Percentiles rank a stretch among this genome's conserved stretches.
These are phyloP conservation scores for Penicillium sp. DNA, from an alignment of 2,329 filamentous ascomycete species.

Conservation along the genomic window DNA sequence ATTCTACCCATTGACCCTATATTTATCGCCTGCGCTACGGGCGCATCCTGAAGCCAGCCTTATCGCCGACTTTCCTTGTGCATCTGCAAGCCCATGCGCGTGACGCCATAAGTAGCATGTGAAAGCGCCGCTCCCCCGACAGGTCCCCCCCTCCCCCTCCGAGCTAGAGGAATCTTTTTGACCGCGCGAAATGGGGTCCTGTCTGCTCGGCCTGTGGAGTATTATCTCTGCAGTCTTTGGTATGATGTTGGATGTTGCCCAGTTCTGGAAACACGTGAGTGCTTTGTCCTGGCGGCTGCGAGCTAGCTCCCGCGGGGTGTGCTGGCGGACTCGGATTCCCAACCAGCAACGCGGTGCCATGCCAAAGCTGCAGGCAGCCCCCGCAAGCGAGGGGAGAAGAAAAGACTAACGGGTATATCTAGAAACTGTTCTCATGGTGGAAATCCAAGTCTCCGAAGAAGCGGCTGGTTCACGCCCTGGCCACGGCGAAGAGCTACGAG, in stretches of 20 bases:
- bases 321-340: not conserved
- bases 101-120: slow-evolving; percentile 29
- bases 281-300: not conserved
- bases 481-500: slow-evolving; percentile 70
- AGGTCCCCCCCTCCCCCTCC: slow-evolving; percentile 5
- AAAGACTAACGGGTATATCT: slow-evolving; percentile 17
- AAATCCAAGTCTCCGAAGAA: slow-evolving; percentile 65
- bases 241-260: slow-evolving; percentile 62
- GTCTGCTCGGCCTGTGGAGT: slow-evolving; percentile 28
- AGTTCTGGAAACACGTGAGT: slow-evolving; percentile 64
- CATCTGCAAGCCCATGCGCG: slow-evolving; percentile 5
- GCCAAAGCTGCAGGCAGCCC: not conserved
- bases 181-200: slow-evolving; percentile 26
- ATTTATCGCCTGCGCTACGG: not conserved
- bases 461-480: slow-evolving; percentile 66
- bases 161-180: slow-evolving; percentile 1
- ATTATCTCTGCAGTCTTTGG: slow-evolving; percentile 51
- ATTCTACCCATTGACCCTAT: not conserved
- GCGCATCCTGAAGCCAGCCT: not conserved
- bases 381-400: not conserved
- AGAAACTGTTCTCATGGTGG: slow-evolving; percentile 72
- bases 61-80: slow-evolving; percentile 12
- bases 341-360: not conserved
- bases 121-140: slow-evolving; percentile 20
- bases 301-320: slow-evolving; percentile 2